Base-by-base conservation (phyloP, 805 yeast species). In the Cyberlindnera euphorbiae region DNA sequence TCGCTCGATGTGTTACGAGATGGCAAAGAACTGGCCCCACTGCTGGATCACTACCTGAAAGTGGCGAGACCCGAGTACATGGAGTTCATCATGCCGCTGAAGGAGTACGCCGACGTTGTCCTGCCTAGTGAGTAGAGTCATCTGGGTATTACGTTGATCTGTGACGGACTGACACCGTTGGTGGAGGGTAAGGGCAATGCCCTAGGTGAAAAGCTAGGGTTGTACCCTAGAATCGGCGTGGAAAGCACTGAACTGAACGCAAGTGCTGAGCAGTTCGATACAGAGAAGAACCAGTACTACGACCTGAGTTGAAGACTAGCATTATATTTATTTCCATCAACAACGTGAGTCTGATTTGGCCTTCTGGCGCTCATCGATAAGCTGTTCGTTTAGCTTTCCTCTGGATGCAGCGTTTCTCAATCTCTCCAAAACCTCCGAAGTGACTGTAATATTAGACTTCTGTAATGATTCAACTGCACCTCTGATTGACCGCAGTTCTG, bases 101-200 rank as follows among this genome's bases (percentile, higher is more conserved):
- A 79, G 52, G 79, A 77, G 37, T 68, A 63, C 41, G 86, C 94
- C 1, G 95, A 84, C 56, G 77, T 83, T 6, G 72, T 85, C 18
- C 63, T 84, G 50, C 88, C 90, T 2, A 63, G 78, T 24, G 90
- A 88, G 2, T 74, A 80, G 6, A 86, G 80, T 39, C 42, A 60
- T 3, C 62, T 69, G 23, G 85, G 83, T 8, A 66, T 81, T 5
- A 53, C 62, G 9, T 60, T 85, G 40, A 70, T 84, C 11, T 72
- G 80, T 15, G 86, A 79, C 48, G 90, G 88, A 0, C 54, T 84
- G 4, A 58, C 68, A 22, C 40, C 45, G 11, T 23, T 31, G 36
- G 24, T 37, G 24, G 21, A 31, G 11, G 22, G 22, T 6, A 28
- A 28, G 9, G 22, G 22, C 16, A 11, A 8, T 6, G 6, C 25